Evolutionary conservation across 257 asterid species (phyloP).

Genomic region (Salvia rosmarinus): DNA sequence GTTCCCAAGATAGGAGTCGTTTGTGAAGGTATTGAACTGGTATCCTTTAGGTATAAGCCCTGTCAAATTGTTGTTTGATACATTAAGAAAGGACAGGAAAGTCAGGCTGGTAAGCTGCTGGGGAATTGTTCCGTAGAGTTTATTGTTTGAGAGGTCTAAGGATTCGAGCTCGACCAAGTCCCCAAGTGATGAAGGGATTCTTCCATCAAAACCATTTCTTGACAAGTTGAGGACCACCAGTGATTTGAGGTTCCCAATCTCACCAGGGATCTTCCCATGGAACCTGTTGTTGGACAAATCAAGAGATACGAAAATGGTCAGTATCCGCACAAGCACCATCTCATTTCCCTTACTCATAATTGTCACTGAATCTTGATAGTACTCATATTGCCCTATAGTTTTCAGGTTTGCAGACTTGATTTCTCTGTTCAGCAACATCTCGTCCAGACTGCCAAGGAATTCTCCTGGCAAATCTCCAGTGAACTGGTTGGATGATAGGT

Average conservation of each 20-base stretch:
- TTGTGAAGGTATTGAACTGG: slow-evolving; percentile 34
- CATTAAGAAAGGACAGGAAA: slow-evolving; percentile 28
- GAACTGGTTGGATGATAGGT: slow-evolving; percentile 36
- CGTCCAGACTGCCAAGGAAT: slow-evolving; percentile 32
- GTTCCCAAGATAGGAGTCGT: slow-evolving; percentile 33
- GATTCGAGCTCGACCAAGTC: slow-evolving; percentile 36
- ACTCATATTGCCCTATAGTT: slow-evolving; percentile 37
- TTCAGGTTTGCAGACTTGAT: slow-evolving; percentile 30
- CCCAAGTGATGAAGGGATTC: slow-evolving; percentile 26
- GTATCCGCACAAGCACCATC: slow-evolving; percentile 37
- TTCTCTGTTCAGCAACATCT: slow-evolving; percentile 30
- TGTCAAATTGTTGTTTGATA: slow-evolving; percentile 32
- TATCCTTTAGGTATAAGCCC: slow-evolving; percentile 32
- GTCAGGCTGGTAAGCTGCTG: slow-evolving; percentile 35
- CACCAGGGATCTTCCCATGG: slow-evolving; percentile 33
- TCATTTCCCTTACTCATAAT: slow-evolving; percentile 38
- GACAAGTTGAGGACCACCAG: slow-evolving; percentile 29
- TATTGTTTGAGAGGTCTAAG: slow-evolving; percentile 34
- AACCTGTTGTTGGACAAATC: slow-evolving; percentile 40
- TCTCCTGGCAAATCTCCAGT: slow-evolving; percentile 31
- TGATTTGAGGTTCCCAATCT: slow-evolving; percentile 34
- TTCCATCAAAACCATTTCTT: slow-evolving; percentile 30
- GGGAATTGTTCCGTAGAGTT: slow-evolving; percentile 31
- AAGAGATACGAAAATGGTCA: slow-evolving; percentile 39
- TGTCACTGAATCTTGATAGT: slow-evolving; percentile 39